Conservation (phyloP, 768 basidiomycete genomes). For the Tylopilus plumbeoviolaceoides region DNA sequence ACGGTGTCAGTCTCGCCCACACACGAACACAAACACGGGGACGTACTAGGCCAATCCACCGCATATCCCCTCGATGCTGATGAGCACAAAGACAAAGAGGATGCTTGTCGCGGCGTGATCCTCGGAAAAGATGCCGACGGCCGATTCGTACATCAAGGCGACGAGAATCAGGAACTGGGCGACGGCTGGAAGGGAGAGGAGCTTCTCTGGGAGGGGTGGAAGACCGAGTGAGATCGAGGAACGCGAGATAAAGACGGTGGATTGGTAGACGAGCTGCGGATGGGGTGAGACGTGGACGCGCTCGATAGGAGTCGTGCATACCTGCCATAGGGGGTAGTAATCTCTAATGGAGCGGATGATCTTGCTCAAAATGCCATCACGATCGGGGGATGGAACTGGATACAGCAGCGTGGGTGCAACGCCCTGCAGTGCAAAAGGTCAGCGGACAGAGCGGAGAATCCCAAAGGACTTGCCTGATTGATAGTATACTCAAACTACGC, state of each 20-base stretch:
- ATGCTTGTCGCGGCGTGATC: slow-evolving; percentile 47
- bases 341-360: slow-evolving; percentile 84
- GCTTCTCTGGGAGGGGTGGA: slow-evolving; percentile 64
- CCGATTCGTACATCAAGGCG: slow-evolving; percentile 61
- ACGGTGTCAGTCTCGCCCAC: too few relatives aligned
- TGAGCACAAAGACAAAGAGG: slow-evolving; percentile 64
- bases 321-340: slow-evolving; percentile 96
- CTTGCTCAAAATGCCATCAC: slow-evolving; percentile 60
- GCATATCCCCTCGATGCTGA: slow-evolving; percentile 87
- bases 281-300: neutral
- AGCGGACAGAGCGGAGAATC: neutral
- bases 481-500: slow-evolving; percentile 88
- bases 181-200: slow-evolving; percentile 74
- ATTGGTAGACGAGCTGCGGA: slow-evolving; percentile 74
- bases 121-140: slow-evolving; percentile 57
- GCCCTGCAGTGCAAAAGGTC: slow-evolving; percentile 44
- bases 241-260: slow-evolving; percentile 89
- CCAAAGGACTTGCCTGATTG: slow-evolving; percentile 56
- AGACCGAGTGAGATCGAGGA: slow-evolving; percentile 85
- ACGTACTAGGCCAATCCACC: slow-evolving; percentile 89
- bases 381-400: slow-evolving; percentile 64
- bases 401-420: slow-evolving; percentile 88
- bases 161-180: slow-evolving; percentile 65
- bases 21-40: neutral
- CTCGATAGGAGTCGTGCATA: slow-evolving; percentile 26